These are phyloP conservation scores for Volvox reticuliferus DNA, from an alignment of 139 green algal genomes.

Conservation along the genomic window DNA sequence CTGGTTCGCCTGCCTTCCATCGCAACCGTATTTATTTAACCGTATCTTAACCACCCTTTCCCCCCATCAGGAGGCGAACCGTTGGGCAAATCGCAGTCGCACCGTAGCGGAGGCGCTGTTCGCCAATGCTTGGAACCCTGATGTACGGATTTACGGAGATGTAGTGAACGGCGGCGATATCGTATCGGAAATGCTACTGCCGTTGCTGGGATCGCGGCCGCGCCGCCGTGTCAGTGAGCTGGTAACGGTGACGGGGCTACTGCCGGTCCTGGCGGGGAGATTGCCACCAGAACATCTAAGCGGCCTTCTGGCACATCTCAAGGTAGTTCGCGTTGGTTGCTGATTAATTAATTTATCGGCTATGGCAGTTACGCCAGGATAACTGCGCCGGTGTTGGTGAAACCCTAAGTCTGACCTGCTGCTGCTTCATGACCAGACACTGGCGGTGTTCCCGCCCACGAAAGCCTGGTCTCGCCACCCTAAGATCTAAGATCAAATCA, in stretches of 20 bases:
- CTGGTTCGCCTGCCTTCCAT: no score
- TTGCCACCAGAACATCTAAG: background rate
- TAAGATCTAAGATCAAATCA: no score
- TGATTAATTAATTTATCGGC: background rate
- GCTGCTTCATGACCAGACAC: no score
- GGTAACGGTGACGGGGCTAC: slow-evolving; percentile 22
- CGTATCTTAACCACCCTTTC: background rate
- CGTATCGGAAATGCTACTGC: background rate
- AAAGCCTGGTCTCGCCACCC: no score
- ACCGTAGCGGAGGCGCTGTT: background rate
- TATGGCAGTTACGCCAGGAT: background rate
- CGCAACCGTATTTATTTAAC: background rate
- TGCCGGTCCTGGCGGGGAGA: slow-evolving; percentile 31
- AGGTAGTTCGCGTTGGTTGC: background rate
- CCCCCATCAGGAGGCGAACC: background rate
- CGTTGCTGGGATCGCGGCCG: background rate
- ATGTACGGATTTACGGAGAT: background rate
- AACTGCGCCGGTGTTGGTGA: no score
- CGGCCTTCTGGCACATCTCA: slow-evolving; percentile 12
- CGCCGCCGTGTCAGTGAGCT: background rate
- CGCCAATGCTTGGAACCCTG: background rate
- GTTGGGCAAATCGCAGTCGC: slow-evolving; percentile 11
- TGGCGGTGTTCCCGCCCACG: no score
- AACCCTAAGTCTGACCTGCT: no score
- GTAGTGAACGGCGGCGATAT: background rate